Evolutionary conservation across 2,329 filamentous ascomycete genomes (phyloP), one percentile per base, ranked within the genome.

Genomic region (Xylaria sp.): DNA sequence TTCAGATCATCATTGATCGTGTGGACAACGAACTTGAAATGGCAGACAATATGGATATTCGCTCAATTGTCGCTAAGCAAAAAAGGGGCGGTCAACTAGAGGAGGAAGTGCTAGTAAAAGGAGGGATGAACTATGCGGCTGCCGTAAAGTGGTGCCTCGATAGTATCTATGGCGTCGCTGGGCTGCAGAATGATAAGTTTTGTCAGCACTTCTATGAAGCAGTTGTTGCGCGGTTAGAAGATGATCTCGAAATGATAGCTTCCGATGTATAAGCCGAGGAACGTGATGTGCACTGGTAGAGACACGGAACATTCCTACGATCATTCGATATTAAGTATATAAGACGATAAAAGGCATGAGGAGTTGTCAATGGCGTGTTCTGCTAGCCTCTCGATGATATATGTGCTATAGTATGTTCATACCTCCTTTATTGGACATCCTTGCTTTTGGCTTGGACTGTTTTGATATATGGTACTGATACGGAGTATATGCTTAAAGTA

Each of bases 91-190:
- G 15, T 18, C 15, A 41, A 15, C n/a, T 67, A 1, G 28, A 45
- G 28, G 56, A 52, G 12, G n/a, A 52, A 25, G 41, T 61, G 13
- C 34, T 36, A 39, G n/a, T 45, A 9, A 56, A 34, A 13, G 64
- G 36, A 32, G 56, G 56, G 1, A 43, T 20, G 9, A 53, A 60
- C 55, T 61, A 64, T 53, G 34, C 48, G 20, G 30, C 25, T 4
- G 55, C 60, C 4, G 63, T 64, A 20, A 60, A 28, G 15, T 63
- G 66, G 66, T 60, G 66, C 18, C 32, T 67, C 6, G 41, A 59
- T 39, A 60, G 34, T 34, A 28, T 60, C n/a, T 48, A 43, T 23
- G 5, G 13, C 13, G 30, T 62, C 9, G 25, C 50, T 18, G 32
- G 23, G 1, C 43, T 61, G 39, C 30, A 64, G 36, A 60, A 64